These are phyloP conservation scores for Naganishia onofrii DNA, from an alignment of 768 basidiomycete genomes.

Conservation along the genomic window DNA sequence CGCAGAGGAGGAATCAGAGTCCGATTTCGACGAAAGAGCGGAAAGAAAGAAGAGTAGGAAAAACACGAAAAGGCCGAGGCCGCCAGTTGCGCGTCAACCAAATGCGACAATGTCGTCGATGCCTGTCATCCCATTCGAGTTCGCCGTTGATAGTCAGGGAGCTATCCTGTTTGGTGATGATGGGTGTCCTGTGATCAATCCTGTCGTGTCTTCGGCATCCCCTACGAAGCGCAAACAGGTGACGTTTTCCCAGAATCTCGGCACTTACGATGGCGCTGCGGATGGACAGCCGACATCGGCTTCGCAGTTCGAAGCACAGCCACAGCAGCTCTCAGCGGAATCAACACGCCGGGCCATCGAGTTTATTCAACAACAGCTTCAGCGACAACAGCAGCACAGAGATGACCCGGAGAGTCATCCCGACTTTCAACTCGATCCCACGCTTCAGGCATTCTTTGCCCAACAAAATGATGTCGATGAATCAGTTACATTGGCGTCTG, in stretches of 20 bases:
- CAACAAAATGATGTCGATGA: neutral
- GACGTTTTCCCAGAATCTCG: slow-evolving; percentile 4
- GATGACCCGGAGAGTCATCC: neutral
- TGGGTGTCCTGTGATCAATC: slow-evolving; percentile 18
- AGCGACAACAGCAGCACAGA: slow-evolving; percentile 1
- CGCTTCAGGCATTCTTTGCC: neutral
- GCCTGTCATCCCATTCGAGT: slow-evolving; percentile 13
- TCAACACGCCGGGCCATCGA: neutral
- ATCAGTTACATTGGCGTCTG: neutral
- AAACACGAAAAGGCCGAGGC: neutral
- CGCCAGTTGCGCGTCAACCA: neutral
- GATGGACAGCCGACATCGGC: neutral
- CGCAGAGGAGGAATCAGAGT: slow-evolving; percentile 1
- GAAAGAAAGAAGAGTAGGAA: neutral
- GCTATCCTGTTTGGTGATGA: slow-evolving; percentile 5
- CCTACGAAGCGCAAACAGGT: slow-evolving; percentile 1
- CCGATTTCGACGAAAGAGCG: neutral
- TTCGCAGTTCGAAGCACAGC: neutral
- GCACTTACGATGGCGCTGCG: neutral
- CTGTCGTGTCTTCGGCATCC: neutral
- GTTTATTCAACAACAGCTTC: slow-evolving; percentile 2
- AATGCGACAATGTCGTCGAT: neutral
- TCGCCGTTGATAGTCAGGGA: slow-evolving; percentile 5
- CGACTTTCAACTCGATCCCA: slow-evolving; percentile 12
- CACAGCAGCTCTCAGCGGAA: slow-evolving; percentile 1